Evolutionary conservation across 192 early-diverging fungal genomes (phyloP), one percentile per base, ranked within the genome.

Genomic region (Mortierella antarctica): DNA sequence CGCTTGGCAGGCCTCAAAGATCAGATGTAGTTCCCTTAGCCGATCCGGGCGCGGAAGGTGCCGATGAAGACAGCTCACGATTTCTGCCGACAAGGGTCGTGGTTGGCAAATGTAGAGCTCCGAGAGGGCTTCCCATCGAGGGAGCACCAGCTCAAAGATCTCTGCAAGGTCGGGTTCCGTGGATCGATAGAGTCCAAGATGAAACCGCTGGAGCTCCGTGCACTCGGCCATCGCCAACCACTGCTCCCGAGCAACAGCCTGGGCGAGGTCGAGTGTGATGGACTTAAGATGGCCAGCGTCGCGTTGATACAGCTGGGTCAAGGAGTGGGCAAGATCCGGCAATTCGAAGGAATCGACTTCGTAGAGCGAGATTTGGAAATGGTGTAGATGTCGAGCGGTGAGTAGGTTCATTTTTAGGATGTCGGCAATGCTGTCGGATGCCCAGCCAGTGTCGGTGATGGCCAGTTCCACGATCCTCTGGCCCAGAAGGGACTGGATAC

Each of bases 1-100:
- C 2, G 77, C 77, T 18, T 80, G 70, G 15, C 77, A 80, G 18
- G 77, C 77, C 49, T 80, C 77, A 70, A 80, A 80, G 46, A 80
- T 80, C 17, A 80, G 20, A 57, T 72, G 70, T 15, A 80, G 65
- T 20, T 80, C 77, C 1, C 45, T 57, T 14, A 80, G 48, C 5
- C 40, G 70, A 13, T 65, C 65, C 0, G 77, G 77, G 5, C 46
- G 52, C 0, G 77, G 77, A 1, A 80, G 60, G 42, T 62, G 31
- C 46, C 52, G 49, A 58, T 72, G 53, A 7, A 80, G 55, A 20
- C 58, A 57, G 4, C 59, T 57, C 0, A 80, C 51, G 4, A 47
- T 72, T 6, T 63, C 70, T 47, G 69, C 57, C 4, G 77, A 46
- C 21, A 80, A 31, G 39, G 64, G 72, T 0, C 77, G 77, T 7